A percentile compares a stretch with the other conserved stretches of the same genome.
These are phyloP conservation scores for Lophium mytilinum DNA, from an alignment of 495 filamentous ascomycete species.

Conservation along the genomic window DNA sequence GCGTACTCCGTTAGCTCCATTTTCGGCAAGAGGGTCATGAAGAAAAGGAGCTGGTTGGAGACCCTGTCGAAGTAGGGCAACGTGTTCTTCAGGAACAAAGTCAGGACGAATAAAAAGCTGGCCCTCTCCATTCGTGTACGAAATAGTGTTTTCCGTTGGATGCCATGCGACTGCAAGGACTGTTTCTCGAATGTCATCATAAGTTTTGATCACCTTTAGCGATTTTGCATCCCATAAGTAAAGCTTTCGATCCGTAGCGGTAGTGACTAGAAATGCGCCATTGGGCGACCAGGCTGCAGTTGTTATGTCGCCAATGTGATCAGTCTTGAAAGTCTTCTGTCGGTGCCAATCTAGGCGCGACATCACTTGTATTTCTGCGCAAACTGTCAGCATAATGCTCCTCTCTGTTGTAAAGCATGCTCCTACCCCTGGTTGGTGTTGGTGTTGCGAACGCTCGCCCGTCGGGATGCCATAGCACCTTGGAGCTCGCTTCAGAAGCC, in stretches of 20 bases:
- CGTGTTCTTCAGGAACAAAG: constrained; percentile 62
- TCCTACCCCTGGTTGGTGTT: constrained; percentile 54
- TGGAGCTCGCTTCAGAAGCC: constrained; percentile 67
- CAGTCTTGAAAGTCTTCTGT: constrained; percentile 65
- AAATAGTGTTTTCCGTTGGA: constrained; percentile 74
- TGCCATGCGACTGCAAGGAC: constrained; percentile 88
- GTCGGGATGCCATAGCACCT: constrained; percentile 87
- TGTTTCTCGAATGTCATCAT: constrained; percentile 44
- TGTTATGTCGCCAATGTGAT: constrained; percentile 80
- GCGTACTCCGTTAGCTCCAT: constrained; percentile 54
- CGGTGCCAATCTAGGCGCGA: constrained; percentile 80
- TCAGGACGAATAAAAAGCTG: constrained; percentile 82
- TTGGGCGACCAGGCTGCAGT: constrained; percentile 90
- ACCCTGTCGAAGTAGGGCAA: constrained; percentile 48
- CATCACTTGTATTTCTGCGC: constrained; percentile 67
- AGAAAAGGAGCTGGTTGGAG: constrained; percentile 78
- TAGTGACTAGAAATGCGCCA: constrained; percentile 75
- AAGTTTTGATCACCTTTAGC: constrained; percentile 59
- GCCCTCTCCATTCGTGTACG: constrained; percentile 84
- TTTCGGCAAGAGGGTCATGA: constrained; percentile 66
- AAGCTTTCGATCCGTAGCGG: constrained; percentile 73
- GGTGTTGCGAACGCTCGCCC: constrained; percentile 82
- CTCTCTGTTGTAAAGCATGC: too few relatives aligned
- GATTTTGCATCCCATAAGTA: constrained; percentile 85
- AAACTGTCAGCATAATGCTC: background rate